Conservation (phyloP, 2,329 filamentous ascomycete species). For the Colletotrichum sp. region DNA sequence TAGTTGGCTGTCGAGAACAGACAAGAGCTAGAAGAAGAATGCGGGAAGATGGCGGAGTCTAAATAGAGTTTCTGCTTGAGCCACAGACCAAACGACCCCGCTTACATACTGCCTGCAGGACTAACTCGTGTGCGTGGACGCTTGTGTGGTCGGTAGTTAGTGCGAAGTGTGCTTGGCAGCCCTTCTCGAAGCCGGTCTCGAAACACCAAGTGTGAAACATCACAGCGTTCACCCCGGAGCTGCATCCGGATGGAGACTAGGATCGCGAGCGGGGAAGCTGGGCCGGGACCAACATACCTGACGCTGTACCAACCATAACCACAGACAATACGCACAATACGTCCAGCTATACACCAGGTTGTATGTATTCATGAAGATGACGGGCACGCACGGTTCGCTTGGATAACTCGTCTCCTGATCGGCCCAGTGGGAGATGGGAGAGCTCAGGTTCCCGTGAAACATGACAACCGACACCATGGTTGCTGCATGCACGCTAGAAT, state of each 20-base stretch:
- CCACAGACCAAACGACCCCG: background rate
- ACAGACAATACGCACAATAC: background rate
- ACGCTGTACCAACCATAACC: background rate
- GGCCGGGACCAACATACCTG: background rate
- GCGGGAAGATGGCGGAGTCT: background rate
- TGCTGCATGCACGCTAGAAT: background rate
- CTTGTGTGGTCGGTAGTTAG: background rate
- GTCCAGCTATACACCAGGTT: background rate
- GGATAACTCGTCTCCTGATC: background rate
- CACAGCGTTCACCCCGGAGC: conserved; percentile 11
- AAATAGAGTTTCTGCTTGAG: conserved; percentile 12
- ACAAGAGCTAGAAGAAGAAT: background rate
- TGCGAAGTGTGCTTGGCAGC: background rate
- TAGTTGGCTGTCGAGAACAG: background rate
- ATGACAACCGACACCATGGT: background rate
- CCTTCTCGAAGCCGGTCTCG: conserved; percentile 13
- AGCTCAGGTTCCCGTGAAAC: conserved; percentile 4
- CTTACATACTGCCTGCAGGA: background rate
- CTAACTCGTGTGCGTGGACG: background rate
- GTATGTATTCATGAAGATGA: background rate
- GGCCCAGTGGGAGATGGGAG: background rate
- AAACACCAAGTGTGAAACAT: conserved; percentile 17
- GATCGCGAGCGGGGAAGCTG: conserved; percentile 1
- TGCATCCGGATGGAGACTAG: background rate
- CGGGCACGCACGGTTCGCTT: background rate